Percentiles rank a stretch among this genome's conserved stretches.
Evolutionary conservation across 257 asterid genomes (phyloP).

Genomic region (Gynochthodes officinalis): DNA sequence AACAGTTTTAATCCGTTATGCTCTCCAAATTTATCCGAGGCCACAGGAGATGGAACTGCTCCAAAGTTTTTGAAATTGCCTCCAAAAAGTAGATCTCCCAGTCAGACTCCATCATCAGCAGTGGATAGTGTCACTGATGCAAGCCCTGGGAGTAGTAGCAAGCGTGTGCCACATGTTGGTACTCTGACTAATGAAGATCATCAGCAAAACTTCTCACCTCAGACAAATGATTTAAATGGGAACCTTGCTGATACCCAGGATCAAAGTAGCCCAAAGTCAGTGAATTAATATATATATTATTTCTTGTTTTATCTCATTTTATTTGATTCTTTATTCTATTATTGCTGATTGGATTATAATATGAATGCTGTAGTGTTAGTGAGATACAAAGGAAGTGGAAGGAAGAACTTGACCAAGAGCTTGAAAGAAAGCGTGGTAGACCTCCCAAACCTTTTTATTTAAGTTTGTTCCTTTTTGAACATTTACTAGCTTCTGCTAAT

Average conservation of each 20-base stretch:
- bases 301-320: neutral
- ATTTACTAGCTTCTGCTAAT: neutral
- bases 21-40: slow-evolving; percentile 28
- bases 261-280: slow-evolving; percentile 35
- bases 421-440: slow-evolving; percentile 43
- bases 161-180: slow-evolving; percentile 22
- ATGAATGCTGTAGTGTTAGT: slow-evolving; percentile 19
- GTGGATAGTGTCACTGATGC: slow-evolving; percentile 21
- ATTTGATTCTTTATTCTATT: slow-evolving; percentile 1
- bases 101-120: slow-evolving; percentile 28
- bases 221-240: slow-evolving; percentile 24
- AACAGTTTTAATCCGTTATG: slow-evolving; percentile 37
- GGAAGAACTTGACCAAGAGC: slow-evolving; percentile 45
- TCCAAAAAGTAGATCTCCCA: slow-evolving; percentile 43
- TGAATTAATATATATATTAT: neutral
- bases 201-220: slow-evolving; percentile 30
- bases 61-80: slow-evolving; percentile 36
- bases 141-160: slow-evolving; percentile 39
- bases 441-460: slow-evolving; percentile 2
- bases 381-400: slow-evolving; percentile 48
- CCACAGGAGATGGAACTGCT: slow-evolving; percentile 25
- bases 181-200: slow-evolving; percentile 18
- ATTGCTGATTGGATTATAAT: neutral
- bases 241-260: slow-evolving; percentile 16
- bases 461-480: neutral